Evolutionary conservation across 495 filamentous ascomycete genomes (phyloP).

Genomic region (Penicillium flavigenum): DNA sequence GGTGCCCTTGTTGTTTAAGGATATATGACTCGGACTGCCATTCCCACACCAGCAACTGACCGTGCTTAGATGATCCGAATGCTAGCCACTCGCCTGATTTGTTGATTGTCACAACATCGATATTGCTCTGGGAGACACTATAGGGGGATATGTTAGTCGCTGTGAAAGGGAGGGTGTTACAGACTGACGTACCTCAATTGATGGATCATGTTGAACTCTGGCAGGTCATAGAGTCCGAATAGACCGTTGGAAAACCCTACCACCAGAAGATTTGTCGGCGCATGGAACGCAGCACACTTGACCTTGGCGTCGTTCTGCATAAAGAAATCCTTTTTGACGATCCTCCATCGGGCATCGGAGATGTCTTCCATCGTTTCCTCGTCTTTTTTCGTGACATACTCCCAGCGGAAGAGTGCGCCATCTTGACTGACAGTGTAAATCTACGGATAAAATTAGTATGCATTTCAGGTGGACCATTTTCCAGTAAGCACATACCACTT

Average conservation of each 20-base stretch:
- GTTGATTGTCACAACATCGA: conserved; percentile 90
- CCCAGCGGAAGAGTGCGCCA: conserved; percentile 66
- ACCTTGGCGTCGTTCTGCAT: conserved; percentile 85
- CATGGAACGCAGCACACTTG: conserved; percentile 83
- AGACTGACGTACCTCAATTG: conserved; percentile 57
- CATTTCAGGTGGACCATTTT: conserved; percentile 46
- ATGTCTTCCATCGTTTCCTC: conserved; percentile 59
- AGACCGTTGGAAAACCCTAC: conserved; percentile 93
- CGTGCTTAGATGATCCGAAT: conserved; percentile 93
- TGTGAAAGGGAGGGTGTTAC: background rate
- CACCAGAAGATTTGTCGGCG: conserved; percentile 81
- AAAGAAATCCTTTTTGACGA: conserved; percentile 84
- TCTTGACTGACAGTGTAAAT: conserved; percentile 71
- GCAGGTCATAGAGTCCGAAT: conserved; percentile 91
- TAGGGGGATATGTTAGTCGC: conserved; percentile 12
- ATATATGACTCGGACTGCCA: conserved; percentile 99
- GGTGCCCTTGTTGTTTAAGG: conserved; percentile 94
- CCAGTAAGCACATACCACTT: conserved; percentile 52
- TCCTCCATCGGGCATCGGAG: conserved; percentile 75
- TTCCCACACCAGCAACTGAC: conserved; percentile 96
- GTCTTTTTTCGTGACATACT: conserved; percentile 55
- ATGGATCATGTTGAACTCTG: conserved; percentile 95
- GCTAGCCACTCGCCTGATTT: conserved; percentile 95
- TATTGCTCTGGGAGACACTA: conserved; percentile 93
- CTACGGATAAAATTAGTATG: conserved; percentile 52